phyloP scores from a whole-genome alignment of 306 rosid genomes.

The Datisca glomerata region DNA sequence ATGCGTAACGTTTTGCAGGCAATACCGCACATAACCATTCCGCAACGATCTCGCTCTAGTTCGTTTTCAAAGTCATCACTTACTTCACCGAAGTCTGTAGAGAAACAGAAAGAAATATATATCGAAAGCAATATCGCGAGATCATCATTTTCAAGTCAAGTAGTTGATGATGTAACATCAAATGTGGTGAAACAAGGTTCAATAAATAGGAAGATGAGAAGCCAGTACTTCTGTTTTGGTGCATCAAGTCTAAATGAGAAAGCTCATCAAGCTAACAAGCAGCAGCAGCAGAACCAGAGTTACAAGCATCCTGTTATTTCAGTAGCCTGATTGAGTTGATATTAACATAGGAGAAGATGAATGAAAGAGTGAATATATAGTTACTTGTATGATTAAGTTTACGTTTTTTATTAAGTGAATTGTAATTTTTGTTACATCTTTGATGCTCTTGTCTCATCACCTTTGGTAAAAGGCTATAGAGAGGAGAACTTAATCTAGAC shows the following conservation, averaged over 20 bases:
- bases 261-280: conserved; percentile 34
- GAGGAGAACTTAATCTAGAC: too few relatives aligned
- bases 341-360: neutral
- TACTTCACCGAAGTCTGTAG: conserved; percentile 61
- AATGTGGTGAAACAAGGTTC: conserved; percentile 25
- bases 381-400: too few relatives aligned
- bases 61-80: conserved; percentile 74
- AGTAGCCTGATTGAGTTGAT: too few relatives aligned
- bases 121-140: conserved; percentile 51
- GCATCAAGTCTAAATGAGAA: conserved; percentile 45
- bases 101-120: conserved; percentile 59
- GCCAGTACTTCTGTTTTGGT: conserved; percentile 83
- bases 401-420: too few relatives aligned
- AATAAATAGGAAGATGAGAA: conserved; percentile 33
- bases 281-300: conserved; percentile 28
- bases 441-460: too few relatives aligned
- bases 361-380: too few relatives aligned
- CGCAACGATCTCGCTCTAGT: conserved; percentile 64
- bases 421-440: too few relatives aligned
- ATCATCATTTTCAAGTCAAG: conserved; percentile 50
- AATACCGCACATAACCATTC: conserved; percentile 42
- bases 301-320: conserved; percentile 40
- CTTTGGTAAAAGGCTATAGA: too few relatives aligned
- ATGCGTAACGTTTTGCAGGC: conserved; percentile 60
- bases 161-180: conserved; percentile 25